Evolutionary conservation across 179 eudicot genomes (phyloP).

Genomic region (Gypsophila paniculata): DNA sequence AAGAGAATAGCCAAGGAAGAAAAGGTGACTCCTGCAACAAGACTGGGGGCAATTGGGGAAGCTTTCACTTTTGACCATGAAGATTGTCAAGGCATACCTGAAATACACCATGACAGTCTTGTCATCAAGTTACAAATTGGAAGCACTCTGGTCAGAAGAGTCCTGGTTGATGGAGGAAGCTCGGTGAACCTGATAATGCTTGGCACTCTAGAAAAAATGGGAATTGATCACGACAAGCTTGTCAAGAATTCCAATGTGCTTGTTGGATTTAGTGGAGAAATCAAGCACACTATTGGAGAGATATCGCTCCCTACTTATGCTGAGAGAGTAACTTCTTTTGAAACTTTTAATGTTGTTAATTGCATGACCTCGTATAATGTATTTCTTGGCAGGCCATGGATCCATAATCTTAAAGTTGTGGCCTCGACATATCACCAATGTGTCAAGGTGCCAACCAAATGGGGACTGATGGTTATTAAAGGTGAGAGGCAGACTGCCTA

Average conservation of each 20-base stretch:
- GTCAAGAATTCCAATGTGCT: not conserved
- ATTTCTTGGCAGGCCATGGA: too few species aligned
- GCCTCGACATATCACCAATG: too few species aligned
- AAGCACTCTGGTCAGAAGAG: not conserved
- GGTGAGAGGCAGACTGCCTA: too few species aligned
- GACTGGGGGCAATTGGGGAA: too few species aligned
- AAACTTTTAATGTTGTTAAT: too few species aligned
- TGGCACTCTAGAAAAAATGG: not conserved
- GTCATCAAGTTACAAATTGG: not conserved
- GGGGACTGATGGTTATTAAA: too few species aligned
- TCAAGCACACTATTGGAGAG: not conserved
- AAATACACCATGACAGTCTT: slow-evolving; percentile 14
- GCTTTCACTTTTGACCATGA: not conserved
- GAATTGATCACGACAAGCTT: not conserved
- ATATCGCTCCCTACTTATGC: not conserved
- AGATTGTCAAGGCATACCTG: not conserved
- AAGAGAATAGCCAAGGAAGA: not conserved
- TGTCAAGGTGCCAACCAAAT: too few species aligned
- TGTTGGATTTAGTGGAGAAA: not conserved
- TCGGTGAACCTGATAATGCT: slow-evolving; percentile 1
- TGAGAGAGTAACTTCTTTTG: not conserved
- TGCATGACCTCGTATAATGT: too few species aligned
- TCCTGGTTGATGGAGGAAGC: slow-evolving; percentile 7
- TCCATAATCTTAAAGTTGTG: too few species aligned
- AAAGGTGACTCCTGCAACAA: too few species aligned